A percentile compares a stretch with the other conserved stretches of the same genome.
phyloP scores from a whole-genome alignment of 2,329 filamentous ascomycete genomes.

The Fusarium sp. region DNA sequence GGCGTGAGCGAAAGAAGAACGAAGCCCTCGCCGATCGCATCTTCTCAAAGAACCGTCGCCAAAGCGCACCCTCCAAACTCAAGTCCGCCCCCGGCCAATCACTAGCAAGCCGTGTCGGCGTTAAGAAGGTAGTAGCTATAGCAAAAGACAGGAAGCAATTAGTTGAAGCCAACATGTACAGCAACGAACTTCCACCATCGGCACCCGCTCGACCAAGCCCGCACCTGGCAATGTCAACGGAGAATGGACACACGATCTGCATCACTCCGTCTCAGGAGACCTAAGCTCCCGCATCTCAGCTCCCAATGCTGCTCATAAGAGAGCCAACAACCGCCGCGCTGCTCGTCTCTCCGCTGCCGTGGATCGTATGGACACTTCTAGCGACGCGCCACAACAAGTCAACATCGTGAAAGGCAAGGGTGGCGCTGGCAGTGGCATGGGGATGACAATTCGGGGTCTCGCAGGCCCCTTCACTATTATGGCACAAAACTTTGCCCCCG shows the following conservation, averaged over 20 bases:
- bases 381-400: slow-evolving; percentile 47
- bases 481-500: slow-evolving; percentile 83
- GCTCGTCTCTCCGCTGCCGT: slow-evolving; percentile 58
- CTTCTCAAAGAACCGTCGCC: slow-evolving; percentile 68
- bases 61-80: slow-evolving; percentile 63
- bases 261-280: slow-evolving; percentile 55
- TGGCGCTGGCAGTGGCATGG: slow-evolving; percentile 45
- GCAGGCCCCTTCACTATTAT: slow-evolving; percentile 77
- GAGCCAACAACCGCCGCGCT: slow-evolving; percentile 40
- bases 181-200: slow-evolving; percentile 39
- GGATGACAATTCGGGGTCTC: slow-evolving; percentile 77
- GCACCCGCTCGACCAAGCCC: slow-evolving; percentile 27
- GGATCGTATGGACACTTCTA: slow-evolving; percentile 50
- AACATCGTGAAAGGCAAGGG: slow-evolving; percentile 43
- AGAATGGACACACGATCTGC: slow-evolving; percentile 78
- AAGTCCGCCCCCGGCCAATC: slow-evolving; percentile 61
- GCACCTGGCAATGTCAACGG: slow-evolving; percentile 67
- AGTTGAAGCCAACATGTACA: slow-evolving; percentile 18
- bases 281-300: slow-evolving; percentile 59
- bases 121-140: slow-evolving; percentile 71
- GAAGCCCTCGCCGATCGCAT: slow-evolving; percentile 77
- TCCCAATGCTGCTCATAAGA: slow-evolving; percentile 45
- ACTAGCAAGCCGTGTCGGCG: slow-evolving; percentile 76
- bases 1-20: slow-evolving; percentile 75
- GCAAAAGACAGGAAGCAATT: slow-evolving; percentile 3